These are phyloP conservation scores for Magnusiomyces ingens DNA, from an alignment of 1,139 yeast species.

Conservation along the genomic window DNA sequence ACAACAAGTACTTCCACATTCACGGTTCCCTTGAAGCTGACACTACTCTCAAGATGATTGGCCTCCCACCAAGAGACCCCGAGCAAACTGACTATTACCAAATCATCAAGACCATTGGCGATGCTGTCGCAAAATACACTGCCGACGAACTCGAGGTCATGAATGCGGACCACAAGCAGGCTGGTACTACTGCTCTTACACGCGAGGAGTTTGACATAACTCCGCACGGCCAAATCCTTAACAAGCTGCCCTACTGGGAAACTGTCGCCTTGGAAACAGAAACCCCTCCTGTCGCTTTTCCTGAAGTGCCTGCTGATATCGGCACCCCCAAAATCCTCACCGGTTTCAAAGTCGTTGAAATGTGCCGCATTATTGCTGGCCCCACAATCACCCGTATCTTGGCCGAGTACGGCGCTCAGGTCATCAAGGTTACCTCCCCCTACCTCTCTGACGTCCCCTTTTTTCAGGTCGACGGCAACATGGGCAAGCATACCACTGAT, in stretches of 20 bases:
- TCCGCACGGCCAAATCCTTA: slow-evolving; percentile 30
- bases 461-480: slow-evolving; percentile 33
- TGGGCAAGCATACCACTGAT: slow-evolving; percentile 34
- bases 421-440: slow-evolving; percentile 31
- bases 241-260: slow-evolving; percentile 27
- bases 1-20: slow-evolving; percentile 31
- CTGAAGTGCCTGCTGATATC: slow-evolving; percentile 6
- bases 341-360: slow-evolving; percentile 33
- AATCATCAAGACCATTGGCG: slow-evolving; percentile 28
- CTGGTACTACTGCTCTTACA: slow-evolving; percentile 32
- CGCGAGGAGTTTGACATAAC: slow-evolving; percentile 29
- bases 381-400: slow-evolving; percentile 33
- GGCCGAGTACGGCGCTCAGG: slow-evolving; percentile 35
- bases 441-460: slow-evolving; percentile 33
- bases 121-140: slow-evolving; percentile 25
- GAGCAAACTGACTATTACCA: slow-evolving; percentile 28
- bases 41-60: slow-evolving; percentile 34
- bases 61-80: slow-evolving; percentile 29
- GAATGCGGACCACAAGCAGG: slow-evolving; percentile 25
- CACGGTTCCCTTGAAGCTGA: slow-evolving; percentile 35
- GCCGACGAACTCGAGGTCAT: slow-evolving; percentile 28
- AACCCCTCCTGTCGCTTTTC: slow-evolving; percentile 28
- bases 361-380: slow-evolving; percentile 35
- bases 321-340: slow-evolving; percentile 24
- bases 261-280: slow-evolving; percentile 25